phyloP scores from a whole-genome alignment of 129 eudicot species.

The Smallanthus sonchifolius region DNA sequence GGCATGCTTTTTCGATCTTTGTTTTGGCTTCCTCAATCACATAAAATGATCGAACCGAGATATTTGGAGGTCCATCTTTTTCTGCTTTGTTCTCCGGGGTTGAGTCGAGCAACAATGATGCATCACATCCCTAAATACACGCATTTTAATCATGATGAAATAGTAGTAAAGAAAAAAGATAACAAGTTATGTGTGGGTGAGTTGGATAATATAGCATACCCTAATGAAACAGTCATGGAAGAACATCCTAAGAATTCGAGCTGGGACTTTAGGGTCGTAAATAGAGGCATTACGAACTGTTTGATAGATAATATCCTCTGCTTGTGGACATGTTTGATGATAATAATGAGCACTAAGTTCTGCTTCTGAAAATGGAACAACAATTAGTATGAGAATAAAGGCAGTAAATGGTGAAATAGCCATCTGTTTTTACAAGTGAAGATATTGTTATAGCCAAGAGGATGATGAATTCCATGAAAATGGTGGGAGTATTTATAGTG shows the following conservation, averaged over 20 bases:
- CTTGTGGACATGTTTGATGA: constrained; percentile 73
- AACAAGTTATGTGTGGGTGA: background rate
- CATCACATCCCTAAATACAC: constrained; percentile 66
- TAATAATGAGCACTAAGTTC: constrained; percentile 50
- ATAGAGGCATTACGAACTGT: constrained; percentile 56
- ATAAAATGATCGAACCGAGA: constrained; percentile 65
- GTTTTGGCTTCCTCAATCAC: constrained; percentile 74
- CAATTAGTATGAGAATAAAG: constrained; percentile 25
- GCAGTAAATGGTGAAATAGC: constrained; percentile 13
- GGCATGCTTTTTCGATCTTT: constrained; percentile 77
- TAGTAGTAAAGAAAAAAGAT: background rate
- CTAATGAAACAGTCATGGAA: constrained; percentile 88
- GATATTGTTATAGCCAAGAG: constrained; percentile 9
- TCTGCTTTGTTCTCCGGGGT: constrained; percentile 66
- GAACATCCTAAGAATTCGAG: constrained; percentile 77
- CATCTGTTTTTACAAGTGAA: background rate
- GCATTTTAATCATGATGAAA: background rate
- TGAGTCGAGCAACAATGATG: constrained; percentile 73
- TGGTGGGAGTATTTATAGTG: constrained; percentile 33
- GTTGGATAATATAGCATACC: constrained; percentile 18
- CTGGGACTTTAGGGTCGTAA: constrained; percentile 73
- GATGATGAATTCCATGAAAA: constrained; percentile 33
- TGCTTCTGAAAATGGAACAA: constrained; percentile 34
- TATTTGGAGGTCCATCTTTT: constrained; percentile 77
- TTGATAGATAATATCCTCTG: constrained; percentile 53